These are phyloP conservation scores for Annona cherimola DNA, from an alignment of 164 flowering plant genomes.

Conservation along the genomic window DNA sequence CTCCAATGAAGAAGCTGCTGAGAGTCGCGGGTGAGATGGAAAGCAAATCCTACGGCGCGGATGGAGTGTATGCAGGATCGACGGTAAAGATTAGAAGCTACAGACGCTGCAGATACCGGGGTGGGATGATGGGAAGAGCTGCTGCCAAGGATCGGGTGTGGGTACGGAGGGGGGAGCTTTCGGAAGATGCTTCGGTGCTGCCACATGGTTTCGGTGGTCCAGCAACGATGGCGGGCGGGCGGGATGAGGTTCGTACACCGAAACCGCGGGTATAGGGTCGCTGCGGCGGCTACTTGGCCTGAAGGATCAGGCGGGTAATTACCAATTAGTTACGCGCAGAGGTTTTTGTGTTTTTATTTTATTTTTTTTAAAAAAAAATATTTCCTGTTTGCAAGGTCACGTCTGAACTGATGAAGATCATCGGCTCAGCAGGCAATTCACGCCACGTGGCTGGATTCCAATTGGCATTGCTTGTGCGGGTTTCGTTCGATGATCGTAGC, in stretches of 20 bases:
- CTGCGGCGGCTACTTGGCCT: background rate
- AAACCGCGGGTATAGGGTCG: background rate
- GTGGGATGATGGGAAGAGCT: background rate
- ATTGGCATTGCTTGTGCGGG: no score
- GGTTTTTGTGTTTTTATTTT: no score
- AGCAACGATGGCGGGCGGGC: background rate
- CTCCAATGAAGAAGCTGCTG: no score
- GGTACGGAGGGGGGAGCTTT: slow-evolving; percentile 10
- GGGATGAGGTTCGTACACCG: background rate
- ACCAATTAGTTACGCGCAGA: no score
- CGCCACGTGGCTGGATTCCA: no score
- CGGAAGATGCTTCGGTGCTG: background rate
- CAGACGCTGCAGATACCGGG: no score
- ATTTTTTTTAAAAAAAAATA: no score
- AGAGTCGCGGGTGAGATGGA: background rate
- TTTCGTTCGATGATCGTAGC: no score
- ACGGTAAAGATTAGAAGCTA: background rate
- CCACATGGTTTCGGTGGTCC: background rate
- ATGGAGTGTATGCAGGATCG: background rate
- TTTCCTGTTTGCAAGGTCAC: no score
- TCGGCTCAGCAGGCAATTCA: no score
- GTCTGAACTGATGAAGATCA: no score
- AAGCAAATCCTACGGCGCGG: background rate
- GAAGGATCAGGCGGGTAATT: background rate
- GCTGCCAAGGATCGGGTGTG: background rate